Evolutionary conservation across 2,329 filamentous ascomycete genomes (phyloP).

Genomic region (Microdochium paspali): DNA sequence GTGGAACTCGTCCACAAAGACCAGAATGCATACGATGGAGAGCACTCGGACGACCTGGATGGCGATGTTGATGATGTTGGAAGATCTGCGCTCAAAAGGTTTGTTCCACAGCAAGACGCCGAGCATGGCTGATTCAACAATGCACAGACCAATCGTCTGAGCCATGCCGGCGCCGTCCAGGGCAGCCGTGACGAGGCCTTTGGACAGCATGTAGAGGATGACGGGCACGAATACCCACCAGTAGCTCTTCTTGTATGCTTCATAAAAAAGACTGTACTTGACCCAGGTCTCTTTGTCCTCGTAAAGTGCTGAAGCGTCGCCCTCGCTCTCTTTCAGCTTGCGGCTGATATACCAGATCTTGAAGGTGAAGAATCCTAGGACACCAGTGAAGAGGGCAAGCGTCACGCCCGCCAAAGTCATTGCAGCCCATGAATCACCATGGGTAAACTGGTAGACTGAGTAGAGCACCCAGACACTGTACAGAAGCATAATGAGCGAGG

Average conservation of each 20-base stretch:
- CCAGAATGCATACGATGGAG: conserved; percentile 78
- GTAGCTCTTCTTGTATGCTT: conserved; percentile 85
- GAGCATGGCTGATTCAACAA: conserved; percentile 75
- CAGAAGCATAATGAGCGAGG: conserved; percentile 78
- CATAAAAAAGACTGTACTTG: conserved; percentile 97
- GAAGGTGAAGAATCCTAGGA: conserved; percentile 76
- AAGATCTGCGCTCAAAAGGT: conserved; percentile 78
- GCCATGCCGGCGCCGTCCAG: conserved; percentile 76
- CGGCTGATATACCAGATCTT: conserved; percentile 72
- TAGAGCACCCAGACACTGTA: conserved; percentile 96
- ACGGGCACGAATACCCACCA: conserved; percentile 95
- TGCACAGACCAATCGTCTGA: conserved; percentile 71
- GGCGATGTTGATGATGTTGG: conserved; percentile 86
- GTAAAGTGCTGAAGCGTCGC: conserved; percentile 65
- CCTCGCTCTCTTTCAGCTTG: conserved; percentile 65
- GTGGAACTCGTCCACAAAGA: conserved; percentile 90
- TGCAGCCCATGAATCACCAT: conserved; percentile 89
- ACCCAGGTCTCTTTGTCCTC: conserved; percentile 86
- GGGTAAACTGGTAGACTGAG: conserved; percentile 90
- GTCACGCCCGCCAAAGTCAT: conserved; percentile 77
- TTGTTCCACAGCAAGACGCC: conserved; percentile 71
- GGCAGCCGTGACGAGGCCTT: conserved; percentile 76
- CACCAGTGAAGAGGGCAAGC: conserved; percentile 66
- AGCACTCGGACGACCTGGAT: conserved; percentile 85
- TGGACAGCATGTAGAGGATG: conserved; percentile 85